Conservation (phyloP, 2,329 filamentous ascomycete species). For the Truncatella angustata region DNA sequence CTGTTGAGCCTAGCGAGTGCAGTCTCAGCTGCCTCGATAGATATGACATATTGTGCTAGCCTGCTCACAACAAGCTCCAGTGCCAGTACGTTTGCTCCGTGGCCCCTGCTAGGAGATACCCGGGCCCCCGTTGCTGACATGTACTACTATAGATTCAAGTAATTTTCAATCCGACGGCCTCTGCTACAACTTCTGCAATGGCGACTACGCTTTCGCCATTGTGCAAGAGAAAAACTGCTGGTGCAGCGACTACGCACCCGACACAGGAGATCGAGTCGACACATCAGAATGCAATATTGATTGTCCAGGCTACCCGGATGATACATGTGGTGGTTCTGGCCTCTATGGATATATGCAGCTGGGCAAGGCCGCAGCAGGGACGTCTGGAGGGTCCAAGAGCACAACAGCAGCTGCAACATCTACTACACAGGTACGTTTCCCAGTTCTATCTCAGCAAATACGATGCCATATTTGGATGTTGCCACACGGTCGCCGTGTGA, state of each 20-base stretch:
- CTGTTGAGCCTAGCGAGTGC: conserved; percentile 20
- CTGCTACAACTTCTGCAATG: conserved; percentile 59
- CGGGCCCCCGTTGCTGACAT: neutral
- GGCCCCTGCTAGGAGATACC: conserved; percentile 11
- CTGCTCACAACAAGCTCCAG: conserved; percentile 42
- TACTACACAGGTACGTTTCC: conserved; percentile 24
- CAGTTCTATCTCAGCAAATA: neutral
- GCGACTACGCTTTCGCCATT: conserved; percentile 64
- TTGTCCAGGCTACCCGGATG: conserved; percentile 68
- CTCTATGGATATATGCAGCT: conserved; percentile 67
- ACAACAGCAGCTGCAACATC: conserved; percentile 20
- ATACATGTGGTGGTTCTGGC: conserved; percentile 62
- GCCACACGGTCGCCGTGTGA: neutral
- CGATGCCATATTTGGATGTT: neutral
- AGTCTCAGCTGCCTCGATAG: conserved; percentile 24
- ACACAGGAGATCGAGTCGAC: conserved; percentile 36
- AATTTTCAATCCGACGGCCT: conserved; percentile 69
- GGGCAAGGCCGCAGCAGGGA: conserved; percentile 54
- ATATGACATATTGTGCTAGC: conserved; percentile 43
- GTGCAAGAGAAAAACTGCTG: conserved; percentile 66
- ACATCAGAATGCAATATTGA: conserved; percentile 48
- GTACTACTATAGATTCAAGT: conserved; percentile 42
- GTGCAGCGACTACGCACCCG: conserved; percentile 70
- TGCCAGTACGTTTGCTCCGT: conserved; percentile 36
- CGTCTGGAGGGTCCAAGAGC: conserved; percentile 35